phyloP scores from a whole-genome alignment of 2,329 filamentous ascomycete species.

The Mariannaea sp. region DNA sequence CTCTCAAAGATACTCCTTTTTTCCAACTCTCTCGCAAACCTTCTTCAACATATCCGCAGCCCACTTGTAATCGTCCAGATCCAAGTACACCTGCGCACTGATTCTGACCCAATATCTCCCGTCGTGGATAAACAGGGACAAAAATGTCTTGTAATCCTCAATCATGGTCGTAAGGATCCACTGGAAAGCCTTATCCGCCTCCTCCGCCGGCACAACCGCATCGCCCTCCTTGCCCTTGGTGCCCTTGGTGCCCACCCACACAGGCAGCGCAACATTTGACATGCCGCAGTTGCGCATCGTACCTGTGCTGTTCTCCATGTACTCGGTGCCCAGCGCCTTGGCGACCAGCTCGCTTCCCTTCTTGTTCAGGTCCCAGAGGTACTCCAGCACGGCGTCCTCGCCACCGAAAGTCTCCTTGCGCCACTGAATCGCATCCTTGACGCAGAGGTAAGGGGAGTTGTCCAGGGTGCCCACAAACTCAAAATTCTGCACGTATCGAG shows the following conservation, averaged over 20 bases:
- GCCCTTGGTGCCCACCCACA: slow-evolving; percentile 47
- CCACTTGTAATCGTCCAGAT: slow-evolving; percentile 77
- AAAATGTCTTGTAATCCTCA: slow-evolving; percentile 70
- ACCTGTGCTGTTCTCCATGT: slow-evolving; percentile 68
- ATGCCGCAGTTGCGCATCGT: slow-evolving; percentile 71
- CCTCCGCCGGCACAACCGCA: slow-evolving; percentile 38
- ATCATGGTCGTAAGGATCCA: slow-evolving; percentile 64
- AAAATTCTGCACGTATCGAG: slow-evolving; percentile 71
- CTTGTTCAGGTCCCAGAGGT: slow-evolving; percentile 66
- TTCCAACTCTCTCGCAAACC: slow-evolving; percentile 48
- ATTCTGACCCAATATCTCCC: slow-evolving; percentile 72
- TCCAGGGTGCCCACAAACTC: slow-evolving; percentile 80
- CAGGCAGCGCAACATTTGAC: slow-evolving; percentile 74
- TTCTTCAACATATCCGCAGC: slow-evolving; percentile 62
- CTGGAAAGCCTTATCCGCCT: slow-evolving; percentile 48
- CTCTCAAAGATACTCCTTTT: slow-evolving; percentile 42
- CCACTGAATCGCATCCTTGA: slow-evolving; percentile 74
- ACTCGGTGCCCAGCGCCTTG: slow-evolving; percentile 67
- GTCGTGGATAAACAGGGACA: slow-evolving; percentile 66
- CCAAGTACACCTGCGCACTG: slow-evolving; percentile 85
- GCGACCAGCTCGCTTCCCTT: slow-evolving; percentile 67
- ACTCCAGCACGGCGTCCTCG: slow-evolving; percentile 69
- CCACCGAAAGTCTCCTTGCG: slow-evolving; percentile 71
- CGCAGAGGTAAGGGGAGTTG: slow-evolving; percentile 70
- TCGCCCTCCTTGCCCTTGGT: slow-evolving; percentile 37